Evolutionary conservation across 768 basidiomycete genomes (phyloP).

Genomic region (Tricholoma sp.): DNA sequence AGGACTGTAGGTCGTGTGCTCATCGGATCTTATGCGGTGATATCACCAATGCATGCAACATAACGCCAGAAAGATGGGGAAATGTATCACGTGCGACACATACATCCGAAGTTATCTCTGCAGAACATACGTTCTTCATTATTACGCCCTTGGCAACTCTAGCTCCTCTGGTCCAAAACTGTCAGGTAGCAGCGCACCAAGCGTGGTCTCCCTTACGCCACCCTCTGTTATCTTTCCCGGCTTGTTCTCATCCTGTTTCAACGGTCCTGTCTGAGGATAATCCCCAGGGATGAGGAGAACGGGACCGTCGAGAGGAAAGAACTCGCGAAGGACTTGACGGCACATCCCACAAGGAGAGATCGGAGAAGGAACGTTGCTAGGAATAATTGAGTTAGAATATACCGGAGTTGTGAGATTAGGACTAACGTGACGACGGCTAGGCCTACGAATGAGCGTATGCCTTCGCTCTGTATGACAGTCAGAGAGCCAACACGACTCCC

Average conservation of each 20-base stretch:
- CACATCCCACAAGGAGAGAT: slow-evolving; percentile 93
- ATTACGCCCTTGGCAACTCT: slow-evolving; percentile 37
- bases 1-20: background rate
- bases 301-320: slow-evolving; percentile 71
- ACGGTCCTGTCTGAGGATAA: slow-evolving; percentile 38
- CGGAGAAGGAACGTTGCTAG: slow-evolving; percentile 61
- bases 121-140: background rate
- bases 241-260: slow-evolving; percentile 25
- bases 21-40: background rate
- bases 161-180: slow-evolving; percentile 89
- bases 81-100: background rate
- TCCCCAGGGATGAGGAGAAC: slow-evolving; percentile 65
- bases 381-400: background rate
- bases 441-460: slow-evolving; percentile 61
- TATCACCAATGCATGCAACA: background rate
- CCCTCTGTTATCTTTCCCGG: slow-evolving; percentile 38
- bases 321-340: slow-evolving; percentile 86
- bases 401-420: background rate
- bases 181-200: slow-evolving; percentile 73
- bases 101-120: background rate
- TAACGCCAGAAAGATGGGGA: background rate
- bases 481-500: background rate
- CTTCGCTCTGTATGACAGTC: slow-evolving; percentile 63
- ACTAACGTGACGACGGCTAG: slow-evolving; percentile 79
- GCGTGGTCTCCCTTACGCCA: slow-evolving; percentile 56